phyloP scores from a whole-genome alignment of 371 early-diverging fungal species.

The Haplosporangium sp. region DNA sequence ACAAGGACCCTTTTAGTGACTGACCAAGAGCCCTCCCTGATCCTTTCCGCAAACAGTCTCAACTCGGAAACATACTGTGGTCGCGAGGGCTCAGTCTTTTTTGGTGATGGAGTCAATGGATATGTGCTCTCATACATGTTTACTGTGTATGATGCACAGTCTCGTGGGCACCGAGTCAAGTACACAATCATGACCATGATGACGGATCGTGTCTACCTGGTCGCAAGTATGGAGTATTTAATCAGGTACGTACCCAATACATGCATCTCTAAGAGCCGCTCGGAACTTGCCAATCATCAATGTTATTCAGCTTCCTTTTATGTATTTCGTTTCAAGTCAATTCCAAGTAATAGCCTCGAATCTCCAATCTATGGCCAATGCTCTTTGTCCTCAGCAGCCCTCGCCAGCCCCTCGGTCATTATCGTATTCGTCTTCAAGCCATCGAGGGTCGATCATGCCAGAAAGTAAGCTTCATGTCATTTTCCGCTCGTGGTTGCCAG shows the following conservation, averaged over 20 bases:
- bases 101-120: slow-evolving; percentile 80
- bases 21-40: background rate
- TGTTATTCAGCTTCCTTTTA: background rate
- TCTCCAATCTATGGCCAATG: slow-evolving; percentile 68
- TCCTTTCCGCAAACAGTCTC: slow-evolving; percentile 55
- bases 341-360: slow-evolving; percentile 68
- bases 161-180: slow-evolving; percentile 73
- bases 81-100: slow-evolving; percentile 77
- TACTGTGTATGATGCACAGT: slow-evolving; percentile 75
- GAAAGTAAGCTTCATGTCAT: slow-evolving; percentile 56
- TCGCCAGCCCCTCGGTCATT: slow-evolving; percentile 52
- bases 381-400: slow-evolving; percentile 59
- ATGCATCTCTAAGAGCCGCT: background rate
- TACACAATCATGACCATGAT: slow-evolving; percentile 77
- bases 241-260: slow-evolving; percentile 59
- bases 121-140: slow-evolving; percentile 81
- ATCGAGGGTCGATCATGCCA: slow-evolving; percentile 61
- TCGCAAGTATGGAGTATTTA: slow-evolving; percentile 77
- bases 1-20: background rate
- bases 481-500: no score
- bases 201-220: slow-evolving; percentile 76
- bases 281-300: background rate
- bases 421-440: slow-evolving; percentile 56
- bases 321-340: slow-evolving; percentile 50
- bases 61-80: slow-evolving; percentile 78